These are phyloP conservation scores for Monosporascus sp. DNA, from an alignment of 2,329 filamentous ascomycete species.

Conservation along the genomic window DNA sequence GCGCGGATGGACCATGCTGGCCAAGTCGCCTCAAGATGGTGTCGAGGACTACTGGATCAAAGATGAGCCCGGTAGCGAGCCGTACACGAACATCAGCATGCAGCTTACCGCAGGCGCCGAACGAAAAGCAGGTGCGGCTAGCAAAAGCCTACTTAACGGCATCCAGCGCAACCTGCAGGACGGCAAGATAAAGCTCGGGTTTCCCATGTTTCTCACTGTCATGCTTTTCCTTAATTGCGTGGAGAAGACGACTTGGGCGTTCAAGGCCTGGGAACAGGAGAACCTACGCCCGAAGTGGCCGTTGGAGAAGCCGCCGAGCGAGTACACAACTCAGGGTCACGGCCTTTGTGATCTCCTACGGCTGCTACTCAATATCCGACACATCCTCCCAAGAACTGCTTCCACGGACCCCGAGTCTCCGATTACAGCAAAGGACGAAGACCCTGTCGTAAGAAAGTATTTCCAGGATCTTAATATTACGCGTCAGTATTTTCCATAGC, in stretches of 20 bases:
- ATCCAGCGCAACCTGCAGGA: conserved; percentile 58
- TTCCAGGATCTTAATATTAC: conserved; percentile 52
- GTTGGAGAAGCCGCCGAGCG: conserved; percentile 49
- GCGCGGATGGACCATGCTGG: conserved; percentile 53
- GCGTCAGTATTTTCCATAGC: conserved; percentile 38
- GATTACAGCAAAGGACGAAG: conserved; percentile 41
- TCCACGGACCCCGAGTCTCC: conserved; percentile 40
- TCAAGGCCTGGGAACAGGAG: conserved; percentile 62
- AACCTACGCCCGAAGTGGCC: conserved; percentile 56
- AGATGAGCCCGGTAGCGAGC: conserved; percentile 48
- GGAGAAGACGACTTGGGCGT: conserved; percentile 64
- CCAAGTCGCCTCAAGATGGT: conserved; percentile 37
- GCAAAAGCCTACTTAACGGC: conserved; percentile 51
- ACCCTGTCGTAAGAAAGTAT: conserved; percentile 42
- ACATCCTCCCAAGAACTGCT: conserved; percentile 49
- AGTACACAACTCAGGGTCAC: conserved; percentile 54
- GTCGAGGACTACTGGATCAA: conserved; percentile 41
- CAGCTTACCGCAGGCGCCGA: conserved; percentile 61
- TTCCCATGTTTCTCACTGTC: conserved; percentile 56
- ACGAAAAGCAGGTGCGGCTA: conserved; percentile 55
- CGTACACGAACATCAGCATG: conserved; percentile 56
- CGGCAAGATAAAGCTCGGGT: conserved; percentile 53
- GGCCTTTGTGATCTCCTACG: conserved; percentile 53
- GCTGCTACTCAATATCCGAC: conserved; percentile 57
- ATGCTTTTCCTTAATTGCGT: conserved; percentile 60